Conservation (phyloP, 2,329 filamentous ascomycete genomes). For the Stachybotrys echinatus region DNA sequence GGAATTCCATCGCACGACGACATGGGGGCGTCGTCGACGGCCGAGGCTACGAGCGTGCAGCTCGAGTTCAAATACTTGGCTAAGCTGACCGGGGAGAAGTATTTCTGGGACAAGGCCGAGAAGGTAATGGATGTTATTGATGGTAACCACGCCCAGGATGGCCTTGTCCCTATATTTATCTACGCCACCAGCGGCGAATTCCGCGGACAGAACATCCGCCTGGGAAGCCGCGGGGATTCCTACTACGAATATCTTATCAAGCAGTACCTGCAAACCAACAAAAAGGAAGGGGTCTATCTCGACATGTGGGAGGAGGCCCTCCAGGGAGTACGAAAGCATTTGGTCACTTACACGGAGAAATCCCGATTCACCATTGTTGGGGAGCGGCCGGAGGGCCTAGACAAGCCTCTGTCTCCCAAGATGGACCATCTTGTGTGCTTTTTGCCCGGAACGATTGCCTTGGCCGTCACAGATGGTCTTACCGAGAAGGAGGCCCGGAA, state of each 20-base stretch:
- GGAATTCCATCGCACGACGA: conserved; percentile 81
- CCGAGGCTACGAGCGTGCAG: conserved; percentile 87
- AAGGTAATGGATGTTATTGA: conserved; percentile 90
- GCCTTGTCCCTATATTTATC: conserved; percentile 88
- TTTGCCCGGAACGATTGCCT: conserved; percentile 90
- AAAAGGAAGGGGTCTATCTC: conserved; percentile 77
- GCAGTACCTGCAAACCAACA: conserved; percentile 90
- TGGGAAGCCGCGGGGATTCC: conserved; percentile 91
- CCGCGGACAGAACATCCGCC: conserved; percentile 76
- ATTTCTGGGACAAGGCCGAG: conserved; percentile 90
- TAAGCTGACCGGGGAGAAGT: conserved; percentile 85
- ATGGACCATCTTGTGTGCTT: conserved; percentile 99
- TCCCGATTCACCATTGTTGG: conserved; percentile 83
- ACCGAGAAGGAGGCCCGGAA: conserved; percentile 71
- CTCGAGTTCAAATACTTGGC: conserved; percentile 96
- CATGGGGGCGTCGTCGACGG: conserved; percentile 84
- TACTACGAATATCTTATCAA: conserved; percentile 99
- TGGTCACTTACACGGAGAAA: conserved; percentile 81
- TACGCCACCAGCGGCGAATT: conserved; percentile 75
- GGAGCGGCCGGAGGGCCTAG: conserved; percentile 73
- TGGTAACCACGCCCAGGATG: conserved; percentile 71
- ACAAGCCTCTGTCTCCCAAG: conserved; percentile 66
- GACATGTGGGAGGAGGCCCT: conserved; percentile 92
- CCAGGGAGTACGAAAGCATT: conserved; percentile 80
- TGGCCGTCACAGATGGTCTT: conserved; percentile 76